A percentile compares a stretch with the other conserved stretches of the same genome.
Evolutionary conservation across 2,329 filamentous ascomycete species (phyloP).

Genomic region (Ophiosphaerella herpotricha): DNA sequence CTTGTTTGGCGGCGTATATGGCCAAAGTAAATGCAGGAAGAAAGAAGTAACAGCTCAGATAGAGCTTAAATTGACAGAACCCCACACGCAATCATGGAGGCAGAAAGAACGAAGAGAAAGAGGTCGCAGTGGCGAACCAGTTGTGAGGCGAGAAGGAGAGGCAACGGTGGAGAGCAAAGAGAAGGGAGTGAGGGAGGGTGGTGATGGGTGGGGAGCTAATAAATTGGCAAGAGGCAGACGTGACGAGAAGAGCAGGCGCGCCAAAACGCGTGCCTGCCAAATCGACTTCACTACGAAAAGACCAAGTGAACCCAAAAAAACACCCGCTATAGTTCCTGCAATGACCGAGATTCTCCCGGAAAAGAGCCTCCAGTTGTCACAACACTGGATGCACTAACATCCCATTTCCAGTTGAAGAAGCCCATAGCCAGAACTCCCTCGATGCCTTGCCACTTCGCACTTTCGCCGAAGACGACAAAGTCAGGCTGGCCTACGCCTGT

Average conservation of each 20-base stretch:
- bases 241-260: constrained; percentile 18
- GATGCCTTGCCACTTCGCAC: constrained; percentile 56
- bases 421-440: constrained; percentile 60
- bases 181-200: not conserved
- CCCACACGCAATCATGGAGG: constrained; percentile 2
- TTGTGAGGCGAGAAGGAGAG: constrained; percentile 8
- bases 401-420: constrained; percentile 61
- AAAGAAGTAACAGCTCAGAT: constrained; percentile 29
- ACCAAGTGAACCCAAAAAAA: constrained; percentile 1
- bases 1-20: constrained; percentile 42
- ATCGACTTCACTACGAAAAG: not conserved
- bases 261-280: constrained; percentile 1
- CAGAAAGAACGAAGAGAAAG: constrained; percentile 27
- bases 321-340: too few species aligned
- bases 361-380: constrained; percentile 10
- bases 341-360: too few species aligned
- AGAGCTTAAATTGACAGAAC: constrained; percentile 28
- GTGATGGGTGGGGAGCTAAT: not conserved
- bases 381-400: constrained; percentile 55
- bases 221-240: constrained; percentile 10
- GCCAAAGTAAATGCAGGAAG: constrained; percentile 44
- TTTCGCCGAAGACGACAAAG: constrained; percentile 56
- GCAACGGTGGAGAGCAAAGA: constrained; percentile 9
- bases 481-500: constrained; percentile 64
- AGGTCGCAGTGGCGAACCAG: constrained; percentile 10